Evolutionary conservation across 306 rosid species (phyloP).

Genomic region (Lupinus albus): DNA sequence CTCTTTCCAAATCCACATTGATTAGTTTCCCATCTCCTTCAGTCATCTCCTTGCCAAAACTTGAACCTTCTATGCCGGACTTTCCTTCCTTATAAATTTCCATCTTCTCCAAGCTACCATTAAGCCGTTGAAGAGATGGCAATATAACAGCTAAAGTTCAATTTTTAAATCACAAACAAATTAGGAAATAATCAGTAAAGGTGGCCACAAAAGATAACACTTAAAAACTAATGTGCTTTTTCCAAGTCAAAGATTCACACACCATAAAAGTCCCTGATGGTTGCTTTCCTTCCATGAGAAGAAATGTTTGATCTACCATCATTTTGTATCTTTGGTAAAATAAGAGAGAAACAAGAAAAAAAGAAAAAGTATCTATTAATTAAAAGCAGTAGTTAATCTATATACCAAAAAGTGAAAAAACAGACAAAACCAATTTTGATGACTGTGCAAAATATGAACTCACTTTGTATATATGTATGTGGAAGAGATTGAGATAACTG

Average conservation of each 20-base stretch:
- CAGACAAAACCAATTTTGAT: conserved; percentile 18
- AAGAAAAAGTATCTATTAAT: not conserved
- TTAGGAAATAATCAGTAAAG: conserved; percentile 30
- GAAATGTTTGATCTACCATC: conserved; percentile 73
- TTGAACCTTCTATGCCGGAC: conserved; percentile 44
- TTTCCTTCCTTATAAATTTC: conserved; percentile 54
- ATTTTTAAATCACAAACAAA: conserved; percentile 25
- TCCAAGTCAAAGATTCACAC: conserved; percentile 41
- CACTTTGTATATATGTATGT: conserved; percentile 81
- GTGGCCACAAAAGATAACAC: conserved; percentile 5
- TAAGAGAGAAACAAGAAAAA: conserved; percentile 18
- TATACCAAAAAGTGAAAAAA: conserved; percentile 3
- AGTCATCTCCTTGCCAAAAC: conserved; percentile 48
- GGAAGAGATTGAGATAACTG: conserved; percentile 72
- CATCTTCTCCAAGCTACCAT: conserved; percentile 60
- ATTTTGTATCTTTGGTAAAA: conserved; percentile 60
- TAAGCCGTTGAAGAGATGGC: conserved; percentile 90
- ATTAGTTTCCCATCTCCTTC: conserved; percentile 54
- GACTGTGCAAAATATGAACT: conserved; percentile 26
- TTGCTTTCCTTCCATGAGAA: conserved; percentile 83
- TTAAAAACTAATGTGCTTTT: conserved; percentile 14
- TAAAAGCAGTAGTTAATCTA: not conserved
- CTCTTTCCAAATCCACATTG: conserved; percentile 70
- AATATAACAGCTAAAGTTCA: conserved; percentile 72
- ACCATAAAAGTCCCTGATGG: conserved; percentile 86